Conservation (phyloP, 495 filamentous ascomycete species). For the Baudoinia panamericana region DNA sequence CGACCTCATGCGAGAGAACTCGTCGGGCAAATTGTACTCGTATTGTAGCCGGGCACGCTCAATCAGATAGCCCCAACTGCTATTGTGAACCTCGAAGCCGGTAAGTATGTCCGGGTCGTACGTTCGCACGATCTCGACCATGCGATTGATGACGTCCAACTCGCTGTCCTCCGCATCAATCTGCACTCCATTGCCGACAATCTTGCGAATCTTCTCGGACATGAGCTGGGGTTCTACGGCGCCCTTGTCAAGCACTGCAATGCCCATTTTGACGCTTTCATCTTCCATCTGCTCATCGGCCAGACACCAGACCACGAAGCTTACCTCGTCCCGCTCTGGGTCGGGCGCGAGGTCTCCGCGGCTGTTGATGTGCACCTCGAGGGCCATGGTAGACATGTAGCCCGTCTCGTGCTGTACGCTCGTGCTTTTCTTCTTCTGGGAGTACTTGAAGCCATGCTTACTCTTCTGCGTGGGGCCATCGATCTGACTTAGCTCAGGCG, state of each 20-base stretch:
- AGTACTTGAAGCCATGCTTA: constrained; percentile 73
- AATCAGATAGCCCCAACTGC: constrained; percentile 90
- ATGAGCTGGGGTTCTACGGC: constrained; percentile 23
- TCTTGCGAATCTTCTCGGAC: constrained; percentile 34
- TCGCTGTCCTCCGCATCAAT: constrained; percentile 66
- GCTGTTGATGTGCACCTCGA: constrained; percentile 92
- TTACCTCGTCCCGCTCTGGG: constrained; percentile 81
- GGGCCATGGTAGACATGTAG: constrained; percentile 92
- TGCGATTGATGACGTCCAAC: constrained; percentile 64
- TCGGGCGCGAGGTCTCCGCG: constrained; percentile 67
- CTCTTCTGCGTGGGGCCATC: constrained; percentile 80
- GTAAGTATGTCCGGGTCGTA: constrained; percentile 89
- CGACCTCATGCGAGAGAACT: constrained; percentile 76
- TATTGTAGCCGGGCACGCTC: constrained; percentile 77
- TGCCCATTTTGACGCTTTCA: constrained; percentile 50
- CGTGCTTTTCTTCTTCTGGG: constrained; percentile 59
- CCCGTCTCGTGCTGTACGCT: constrained; percentile 76
- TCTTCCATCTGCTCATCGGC: constrained; percentile 47
- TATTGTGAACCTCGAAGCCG: constrained; percentile 87
- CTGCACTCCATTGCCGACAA: constrained; percentile 40
- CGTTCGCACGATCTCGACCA: constrained; percentile 73
- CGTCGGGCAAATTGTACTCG: constrained; percentile 78
- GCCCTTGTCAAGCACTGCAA: constrained; percentile 50
- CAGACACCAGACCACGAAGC: constrained; percentile 81
- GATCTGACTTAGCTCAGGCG: constrained; percentile 59